A percentile compares a stretch with the other conserved stretches of the same genome.
Conservation (phyloP, 1,284 basidiomycete genomes). For the Ustilago nuda region DNA sequence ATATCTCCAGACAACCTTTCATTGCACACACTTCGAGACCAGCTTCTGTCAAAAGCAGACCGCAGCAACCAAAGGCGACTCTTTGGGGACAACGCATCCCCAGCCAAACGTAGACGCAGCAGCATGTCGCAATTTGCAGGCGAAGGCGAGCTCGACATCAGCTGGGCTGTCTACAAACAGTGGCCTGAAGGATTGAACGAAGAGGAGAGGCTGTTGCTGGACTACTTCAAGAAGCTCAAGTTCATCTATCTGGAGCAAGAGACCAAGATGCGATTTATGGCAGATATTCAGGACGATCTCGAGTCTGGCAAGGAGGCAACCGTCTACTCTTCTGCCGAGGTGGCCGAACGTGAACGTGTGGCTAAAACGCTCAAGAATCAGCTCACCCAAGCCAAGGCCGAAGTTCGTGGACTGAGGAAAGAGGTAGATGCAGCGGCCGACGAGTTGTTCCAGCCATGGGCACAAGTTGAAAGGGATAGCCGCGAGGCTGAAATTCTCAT, state of each 20-base stretch:
- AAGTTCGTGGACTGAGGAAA: slow-evolving; percentile 51
- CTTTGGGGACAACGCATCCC: slow-evolving; percentile 40
- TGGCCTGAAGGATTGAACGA: slow-evolving; percentile 57
- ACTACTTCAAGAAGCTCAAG: slow-evolving; percentile 66
- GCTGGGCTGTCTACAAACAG: slow-evolving; percentile 61
- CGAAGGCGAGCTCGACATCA: slow-evolving; percentile 57
- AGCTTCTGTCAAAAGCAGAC: slow-evolving; percentile 47
- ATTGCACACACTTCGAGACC: slow-evolving; percentile 46
- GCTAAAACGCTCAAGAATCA: slow-evolving; percentile 60
- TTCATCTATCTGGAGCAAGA: slow-evolving; percentile 66
- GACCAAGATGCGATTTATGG: slow-evolving; percentile 65
- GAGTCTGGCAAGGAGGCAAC: slow-evolving; percentile 62
- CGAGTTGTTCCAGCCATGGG: slow-evolving; percentile 50
- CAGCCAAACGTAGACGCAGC: slow-evolving; percentile 48
- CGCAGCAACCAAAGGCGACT: slow-evolving; percentile 40
- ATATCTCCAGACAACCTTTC: slow-evolving; percentile 51
- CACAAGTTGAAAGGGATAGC: slow-evolving; percentile 39
- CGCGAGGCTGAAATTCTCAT: slow-evolving; percentile 53
- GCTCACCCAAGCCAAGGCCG: slow-evolving; percentile 59
- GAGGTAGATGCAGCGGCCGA: slow-evolving; percentile 57
- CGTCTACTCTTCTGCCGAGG: slow-evolving; percentile 59
- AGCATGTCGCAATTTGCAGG: slow-evolving; percentile 47
- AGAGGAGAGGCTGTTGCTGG: slow-evolving; percentile 58
- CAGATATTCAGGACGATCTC: slow-evolving; percentile 61
- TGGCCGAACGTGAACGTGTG: slow-evolving; percentile 54